Base-by-base conservation (phyloP, 2,329 filamentous ascomycete species). In the Phyllosticta citrichinensis region DNA sequence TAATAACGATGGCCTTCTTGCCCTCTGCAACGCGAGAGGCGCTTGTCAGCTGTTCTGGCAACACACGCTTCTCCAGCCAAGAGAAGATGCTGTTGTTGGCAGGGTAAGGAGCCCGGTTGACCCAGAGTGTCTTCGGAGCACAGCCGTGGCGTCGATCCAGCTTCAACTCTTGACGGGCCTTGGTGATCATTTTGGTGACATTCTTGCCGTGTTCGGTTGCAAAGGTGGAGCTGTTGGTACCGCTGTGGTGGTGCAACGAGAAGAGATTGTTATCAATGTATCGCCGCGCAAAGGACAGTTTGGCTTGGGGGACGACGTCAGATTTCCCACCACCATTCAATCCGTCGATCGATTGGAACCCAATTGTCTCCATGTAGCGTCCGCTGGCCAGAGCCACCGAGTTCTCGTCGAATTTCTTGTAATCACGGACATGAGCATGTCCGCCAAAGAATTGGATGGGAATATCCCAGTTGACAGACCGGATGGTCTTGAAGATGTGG, bases 241-340 rank as follows among this genome's bases (percentile, higher is more conserved):
- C 83, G 2, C 88, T 89, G 71, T 97, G 93, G 68, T 94, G 83
- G 67, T 92, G 82, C 62, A 95, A 81, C 0, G 91, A 94, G 63
- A 85, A 88, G 0, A 97, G 79, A 67, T 97, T 97, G 75, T 92
- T 97, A 75, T 97, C 93, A 63, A 97, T 93, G 74, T 97, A 97
- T 62, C 87, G 83, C 54, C 93, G 83, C 58, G 82, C 81, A 70
- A 96, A 97, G n/a, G 40, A 52, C 6, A 56, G 11, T 9, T 19
- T 33, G 5, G 51, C 35, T 52, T 85, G 75, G 5, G 69, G 70
- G 0, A 74, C 72, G 5, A 74, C 68, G 3, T 71, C 65, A 0
- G 75, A 62, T 5, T 72, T 70, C 1, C 70, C 61, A 68, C 70
- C 58, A 1, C 76, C 77, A 9, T 75, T 75, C 20, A 87, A 70